These are phyloP conservation scores for Fomitiporia mediterranea DNA, from an alignment of 1,284 basidiomycete species.

Conservation along the genomic window DNA sequence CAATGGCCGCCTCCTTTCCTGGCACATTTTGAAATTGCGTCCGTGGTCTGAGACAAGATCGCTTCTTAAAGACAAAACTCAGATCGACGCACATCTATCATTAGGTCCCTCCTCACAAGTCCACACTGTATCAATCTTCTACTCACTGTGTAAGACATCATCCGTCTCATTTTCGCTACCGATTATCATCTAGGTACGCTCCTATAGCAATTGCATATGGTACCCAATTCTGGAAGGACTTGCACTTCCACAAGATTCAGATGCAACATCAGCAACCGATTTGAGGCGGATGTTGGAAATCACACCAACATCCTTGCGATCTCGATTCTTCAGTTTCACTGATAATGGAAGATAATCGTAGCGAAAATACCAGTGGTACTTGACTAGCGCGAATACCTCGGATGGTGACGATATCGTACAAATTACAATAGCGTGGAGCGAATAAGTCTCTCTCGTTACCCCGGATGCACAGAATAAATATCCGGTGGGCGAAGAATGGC, in stretches of 20 bases:
- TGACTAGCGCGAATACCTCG: too few relatives aligned
- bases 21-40: constrained; percentile 1
- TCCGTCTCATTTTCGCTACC: neutral
- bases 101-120: neutral
- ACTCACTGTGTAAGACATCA: neutral
- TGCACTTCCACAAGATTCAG: neutral
- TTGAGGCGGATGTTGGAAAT: neutral
- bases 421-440: too few relatives aligned
- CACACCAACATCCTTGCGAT: too few relatives aligned
- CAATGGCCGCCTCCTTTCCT: neutral
- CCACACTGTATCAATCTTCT: neutral
- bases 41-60: neutral
- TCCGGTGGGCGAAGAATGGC: too few relatives aligned
- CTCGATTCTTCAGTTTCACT: too few relatives aligned
- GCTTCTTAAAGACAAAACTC: neutral
- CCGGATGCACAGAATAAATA: too few relatives aligned
- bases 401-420: too few relatives aligned
- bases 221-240: neutral
- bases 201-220: neutral
- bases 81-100: constrained; percentile 3
- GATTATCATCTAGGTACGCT: neutral
- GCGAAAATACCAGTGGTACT: too few relatives aligned
- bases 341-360: too few relatives aligned
- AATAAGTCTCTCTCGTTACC: too few relatives aligned
- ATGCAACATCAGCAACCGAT: neutral